Evolutionary conservation across 768 basidiomycete species (phyloP).

Genomic region (Serendipita indica): DNA sequence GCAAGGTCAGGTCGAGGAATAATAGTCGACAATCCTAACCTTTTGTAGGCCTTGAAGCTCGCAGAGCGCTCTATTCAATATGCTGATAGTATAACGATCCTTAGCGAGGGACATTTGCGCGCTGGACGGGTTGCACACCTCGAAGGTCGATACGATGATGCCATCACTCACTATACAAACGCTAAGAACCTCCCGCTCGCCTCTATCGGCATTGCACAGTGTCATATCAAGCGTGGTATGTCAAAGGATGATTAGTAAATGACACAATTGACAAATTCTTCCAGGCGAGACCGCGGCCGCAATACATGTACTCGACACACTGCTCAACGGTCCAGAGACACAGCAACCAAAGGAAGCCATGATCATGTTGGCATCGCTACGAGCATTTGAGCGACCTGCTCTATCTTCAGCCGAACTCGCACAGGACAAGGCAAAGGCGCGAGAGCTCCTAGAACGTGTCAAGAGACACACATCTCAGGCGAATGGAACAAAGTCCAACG

Average conservation of each 20-base stretch:
- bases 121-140: slow-evolving; percentile 71
- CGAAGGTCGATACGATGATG: slow-evolving; percentile 46
- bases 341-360: slow-evolving; percentile 68
- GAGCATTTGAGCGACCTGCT: slow-evolving; percentile 68
- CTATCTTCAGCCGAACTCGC: slow-evolving; percentile 57
- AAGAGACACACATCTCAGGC: slow-evolving; percentile 26
- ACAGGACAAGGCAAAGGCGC: slow-evolving; percentile 56
- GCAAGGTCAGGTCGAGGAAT: slow-evolving; percentile 32
- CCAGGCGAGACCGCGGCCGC: slow-evolving; percentile 72
- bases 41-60: slow-evolving; percentile 63
- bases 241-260: slow-evolving; percentile 1
- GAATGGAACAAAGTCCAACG: slow-evolving; percentile 31
- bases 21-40: background rate
- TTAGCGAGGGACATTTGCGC: slow-evolving; percentile 75
- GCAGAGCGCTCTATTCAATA: slow-evolving; percentile 91
- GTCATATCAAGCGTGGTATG: slow-evolving; percentile 73
- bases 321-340: slow-evolving; percentile 50
- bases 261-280: background rate
- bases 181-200: slow-evolving; percentile 59
- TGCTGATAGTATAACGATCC: slow-evolving; percentile 70
- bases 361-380: slow-evolving; percentile 77
- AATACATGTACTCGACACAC: slow-evolving; percentile 67
- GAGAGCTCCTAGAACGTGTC: slow-evolving; percentile 69
- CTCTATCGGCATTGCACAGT: slow-evolving; percentile 72
- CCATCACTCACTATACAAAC: slow-evolving; percentile 51